Conservation (phyloP, 2,329 filamentous ascomycete genomes). For the Colletotrichum phormii region DNA sequence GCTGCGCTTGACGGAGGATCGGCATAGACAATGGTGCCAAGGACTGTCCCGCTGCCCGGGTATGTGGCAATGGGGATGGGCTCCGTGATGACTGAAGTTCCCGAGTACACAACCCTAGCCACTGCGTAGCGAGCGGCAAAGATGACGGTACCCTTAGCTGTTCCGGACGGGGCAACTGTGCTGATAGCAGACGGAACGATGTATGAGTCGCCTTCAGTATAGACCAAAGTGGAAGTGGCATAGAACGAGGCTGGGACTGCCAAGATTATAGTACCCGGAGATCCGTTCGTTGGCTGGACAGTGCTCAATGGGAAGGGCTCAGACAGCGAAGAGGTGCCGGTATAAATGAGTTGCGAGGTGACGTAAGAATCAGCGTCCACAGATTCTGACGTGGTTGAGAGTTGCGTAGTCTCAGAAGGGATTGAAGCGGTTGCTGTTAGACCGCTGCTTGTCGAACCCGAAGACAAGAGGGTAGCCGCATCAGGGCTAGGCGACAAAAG, state of each 20-base stretch:
- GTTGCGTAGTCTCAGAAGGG: not conserved
- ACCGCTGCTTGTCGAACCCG: not conserved
- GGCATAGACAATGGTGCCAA: slow-evolving; percentile 26
- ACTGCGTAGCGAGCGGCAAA: slow-evolving; percentile 6
- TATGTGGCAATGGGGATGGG: slow-evolving; percentile 24
- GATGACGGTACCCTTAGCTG: not conserved
- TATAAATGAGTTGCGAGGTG: not conserved
- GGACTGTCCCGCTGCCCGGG: slow-evolving; percentile 9
- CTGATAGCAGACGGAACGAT: not conserved
- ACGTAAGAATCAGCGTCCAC: not conserved
- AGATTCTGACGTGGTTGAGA: not conserved
- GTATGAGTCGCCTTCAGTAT: not conserved
- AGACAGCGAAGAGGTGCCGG: not conserved
- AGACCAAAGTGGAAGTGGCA: slow-evolving; percentile 1
- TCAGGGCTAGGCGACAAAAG: not conserved
- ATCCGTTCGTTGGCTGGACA: not conserved
- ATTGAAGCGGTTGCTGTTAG: not conserved
- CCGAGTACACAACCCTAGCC: not conserved
- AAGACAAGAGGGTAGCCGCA: not conserved
- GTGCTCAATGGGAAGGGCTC: not conserved
- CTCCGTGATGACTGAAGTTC: not conserved
- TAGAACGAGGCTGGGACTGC: slow-evolving; percentile 6
- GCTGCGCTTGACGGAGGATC: not conserved
- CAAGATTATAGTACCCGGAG: not conserved
- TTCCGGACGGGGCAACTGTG: not conserved